Conservation (phyloP, 306 rosid genomes). For the Corylus avellana region DNA sequence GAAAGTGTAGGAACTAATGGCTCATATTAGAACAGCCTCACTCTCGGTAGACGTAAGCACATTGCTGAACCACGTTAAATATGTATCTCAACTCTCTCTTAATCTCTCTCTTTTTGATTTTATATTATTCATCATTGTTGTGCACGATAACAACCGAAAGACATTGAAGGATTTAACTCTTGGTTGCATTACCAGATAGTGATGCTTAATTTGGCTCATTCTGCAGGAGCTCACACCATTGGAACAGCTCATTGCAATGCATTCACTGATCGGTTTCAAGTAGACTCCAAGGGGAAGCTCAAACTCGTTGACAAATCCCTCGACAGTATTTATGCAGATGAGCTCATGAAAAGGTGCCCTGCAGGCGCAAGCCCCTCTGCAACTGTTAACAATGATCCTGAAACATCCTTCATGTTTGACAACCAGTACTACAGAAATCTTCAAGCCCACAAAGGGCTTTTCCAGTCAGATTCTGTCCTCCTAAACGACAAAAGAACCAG, state of each 20-base stretch:
- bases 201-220: background rate
- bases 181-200: background rate
- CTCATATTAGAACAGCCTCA: no score
- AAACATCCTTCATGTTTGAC: constrained; percentile 64
- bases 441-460: constrained; percentile 54
- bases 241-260: constrained; percentile 78
- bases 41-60: no score
- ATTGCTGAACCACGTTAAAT: no score
- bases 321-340: constrained; percentile 58
- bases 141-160: no score
- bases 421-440: constrained; percentile 70
- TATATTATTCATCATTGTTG: no score
- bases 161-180: no score
- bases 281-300: constrained; percentile 56
- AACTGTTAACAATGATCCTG: constrained; percentile 69
- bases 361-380: constrained; percentile 35
- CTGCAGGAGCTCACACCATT: constrained; percentile 83
- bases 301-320: constrained; percentile 57
- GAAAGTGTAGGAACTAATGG: no score
- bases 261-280: constrained; percentile 62
- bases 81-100: no score
- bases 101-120: no score
- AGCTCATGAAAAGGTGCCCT: constrained; percentile 59
- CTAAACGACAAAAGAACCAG: constrained; percentile 46
- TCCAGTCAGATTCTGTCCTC: constrained; percentile 80